Evolutionary conservation across 306 rosid genomes (phyloP), one percentile per base, ranked within the genome.

Genomic region (Citrullus mucosospermus): DNA sequence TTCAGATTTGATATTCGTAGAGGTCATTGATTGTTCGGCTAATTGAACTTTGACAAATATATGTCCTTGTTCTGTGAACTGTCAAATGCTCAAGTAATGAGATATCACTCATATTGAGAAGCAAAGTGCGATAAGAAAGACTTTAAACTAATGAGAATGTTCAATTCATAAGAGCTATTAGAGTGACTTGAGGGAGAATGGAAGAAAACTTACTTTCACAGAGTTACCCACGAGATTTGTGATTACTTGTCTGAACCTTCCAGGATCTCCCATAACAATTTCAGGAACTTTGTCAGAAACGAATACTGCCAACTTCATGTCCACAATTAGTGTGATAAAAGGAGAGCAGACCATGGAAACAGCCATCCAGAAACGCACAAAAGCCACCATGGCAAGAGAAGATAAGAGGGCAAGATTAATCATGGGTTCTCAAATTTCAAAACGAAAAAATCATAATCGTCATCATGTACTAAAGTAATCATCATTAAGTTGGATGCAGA

Each of bases 161-260:
- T 70, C 39, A 25, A 43, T 25, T 71, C 18, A 46, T 28, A 25
- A 15, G 39, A 50, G 9, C 77, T 6, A 28, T 28, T 39, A 51
- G 1, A 43, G 56, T 22, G 57, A 32, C 59, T 48, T 16, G 43
- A n/a, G 12, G 44, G 36, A 5, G 55, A 75, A 82, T 8, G 59
- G 50, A 11, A 30, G 78, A 54, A 18, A 71, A 80, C 96, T 82
- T 83, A 92, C 99, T 83, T 96, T 96, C 71, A 96, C 93, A 53
- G 99, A 96, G 90, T 96, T 96, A 46, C 97, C 97, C 60, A 96
- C 99, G 71, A 96, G 98, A 86, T 96, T 96, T 80, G 98, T 96
- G 51, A 96, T 83, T 36, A 96, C 91, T 82, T 96, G 99, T 80
- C 99, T 88, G 91, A 96, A 96, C 84, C 99, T 87, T 83, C 99